Evolutionary conservation across 306 rosid genomes (phyloP).

Genomic region (Senna siamea): DNA sequence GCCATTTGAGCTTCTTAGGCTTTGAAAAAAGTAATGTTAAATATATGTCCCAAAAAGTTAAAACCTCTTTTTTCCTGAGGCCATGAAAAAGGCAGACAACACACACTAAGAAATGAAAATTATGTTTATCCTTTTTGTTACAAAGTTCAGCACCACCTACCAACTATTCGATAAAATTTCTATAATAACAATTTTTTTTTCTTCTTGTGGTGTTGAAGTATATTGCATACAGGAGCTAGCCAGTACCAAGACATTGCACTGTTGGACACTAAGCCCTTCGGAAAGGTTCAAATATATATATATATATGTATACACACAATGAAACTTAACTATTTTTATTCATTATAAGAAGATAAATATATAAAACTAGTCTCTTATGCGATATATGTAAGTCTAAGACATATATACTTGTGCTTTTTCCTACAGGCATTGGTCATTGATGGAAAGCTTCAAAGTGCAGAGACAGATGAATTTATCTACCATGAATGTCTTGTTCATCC

Average conservation of each 20-base stretch:
- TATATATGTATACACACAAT: too few relatives aligned
- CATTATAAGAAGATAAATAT: not conserved
- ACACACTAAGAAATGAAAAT: constrained; percentile 24
- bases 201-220: constrained; percentile 53
- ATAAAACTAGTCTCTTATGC: not conserved
- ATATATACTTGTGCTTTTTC: constrained; percentile 11
- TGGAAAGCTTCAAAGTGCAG: constrained; percentile 99
- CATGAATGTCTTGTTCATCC: constrained; percentile 98
- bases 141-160: constrained; percentile 34
- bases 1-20: constrained; percentile 33
- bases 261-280: constrained; percentile 96
- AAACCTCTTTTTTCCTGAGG: constrained; percentile 47
- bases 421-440: constrained; percentile 87
- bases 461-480: constrained; percentile 94
- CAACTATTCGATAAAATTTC: constrained; percentile 7
- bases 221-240: constrained; percentile 90
- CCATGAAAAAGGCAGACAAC: constrained; percentile 65
- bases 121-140: constrained; percentile 6
- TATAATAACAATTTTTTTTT: not conserved
- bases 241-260: constrained; percentile 94
- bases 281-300: constrained; percentile 70
- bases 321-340: not conserved
- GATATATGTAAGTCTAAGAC: not conserved
- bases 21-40: constrained; percentile 36
- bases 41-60: constrained; percentile 47